A percentile compares a stretch with the other conserved stretches of the same genome.
phyloP scores from a whole-genome alignment of 768 basidiomycete species.

The Dictyophora rubrovolvata region DNA sequence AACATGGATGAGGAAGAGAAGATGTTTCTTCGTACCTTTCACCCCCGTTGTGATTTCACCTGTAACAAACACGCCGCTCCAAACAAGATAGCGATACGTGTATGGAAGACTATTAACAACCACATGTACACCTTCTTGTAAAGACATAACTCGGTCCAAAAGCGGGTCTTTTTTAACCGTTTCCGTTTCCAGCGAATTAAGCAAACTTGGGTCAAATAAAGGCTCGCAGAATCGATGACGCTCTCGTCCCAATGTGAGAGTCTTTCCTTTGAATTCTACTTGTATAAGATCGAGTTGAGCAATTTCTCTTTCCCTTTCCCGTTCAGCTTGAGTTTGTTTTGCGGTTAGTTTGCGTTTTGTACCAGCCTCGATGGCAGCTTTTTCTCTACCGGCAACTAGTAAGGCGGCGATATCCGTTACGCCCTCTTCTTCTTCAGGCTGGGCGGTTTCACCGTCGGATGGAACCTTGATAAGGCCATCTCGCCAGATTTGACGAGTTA shows the following conservation, averaged over 20 bases:
- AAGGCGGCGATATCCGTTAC: conserved; percentile 85
- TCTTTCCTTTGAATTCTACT: conserved; percentile 58
- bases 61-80: conserved; percentile 72
- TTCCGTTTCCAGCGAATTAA: conserved; percentile 27
- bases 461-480: conserved; percentile 65
- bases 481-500: conserved; percentile 53
- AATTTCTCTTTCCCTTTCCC: conserved; percentile 71
- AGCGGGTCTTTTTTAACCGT: conserved; percentile 18
- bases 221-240: conserved; percentile 89
- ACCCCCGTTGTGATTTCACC: conserved; percentile 65
- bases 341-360: conserved; percentile 68
- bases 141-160: conserved; percentile 24
- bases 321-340: conserved; percentile 68
- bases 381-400: conserved; percentile 84
- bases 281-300: conserved; percentile 77
- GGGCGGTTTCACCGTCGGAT: conserved; percentile 59
- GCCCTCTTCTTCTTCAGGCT: conserved; percentile 65
- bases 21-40: conserved; percentile 56
- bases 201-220: conserved; percentile 62
- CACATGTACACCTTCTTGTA: conserved; percentile 61
- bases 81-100: conserved; percentile 60
- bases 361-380: conserved; percentile 76
- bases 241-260: conserved; percentile 74
- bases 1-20: no score
- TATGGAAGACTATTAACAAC: conserved; percentile 53